A percentile compares a stretch with the other conserved stretches of the same genome.
phyloP scores from a whole-genome alignment of 2,329 filamentous ascomycete genomes.

The Fusarium illudens region DNA sequence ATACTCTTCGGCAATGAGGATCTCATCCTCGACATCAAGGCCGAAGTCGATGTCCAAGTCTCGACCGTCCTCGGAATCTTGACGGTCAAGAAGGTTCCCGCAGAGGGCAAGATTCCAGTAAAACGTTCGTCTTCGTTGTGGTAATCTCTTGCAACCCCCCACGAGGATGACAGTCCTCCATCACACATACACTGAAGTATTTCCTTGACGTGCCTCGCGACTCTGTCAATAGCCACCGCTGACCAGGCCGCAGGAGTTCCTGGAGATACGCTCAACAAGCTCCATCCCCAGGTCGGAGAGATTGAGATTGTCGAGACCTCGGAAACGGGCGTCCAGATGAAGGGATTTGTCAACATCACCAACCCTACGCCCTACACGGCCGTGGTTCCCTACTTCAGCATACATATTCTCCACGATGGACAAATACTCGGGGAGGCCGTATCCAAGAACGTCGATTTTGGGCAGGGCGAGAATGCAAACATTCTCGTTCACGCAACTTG shows the following conservation, averaged over 20 bases:
- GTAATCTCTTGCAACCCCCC: slow-evolving; percentile 43
- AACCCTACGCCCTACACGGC: slow-evolving; percentile 92
- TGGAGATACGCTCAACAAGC: slow-evolving; percentile 57
- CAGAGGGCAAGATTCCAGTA: slow-evolving; percentile 84
- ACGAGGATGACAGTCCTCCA: slow-evolving; percentile 38
- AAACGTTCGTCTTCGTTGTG: slow-evolving; percentile 83
- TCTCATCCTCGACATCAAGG: slow-evolving; percentile 78
- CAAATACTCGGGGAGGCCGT: slow-evolving; percentile 79
- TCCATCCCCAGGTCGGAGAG: slow-evolving; percentile 72
- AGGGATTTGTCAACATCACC: slow-evolving; percentile 80
- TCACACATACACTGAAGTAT: slow-evolving; percentile 42
- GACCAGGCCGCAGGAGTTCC: slow-evolving; percentile 63
- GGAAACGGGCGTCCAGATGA: slow-evolving; percentile 72
- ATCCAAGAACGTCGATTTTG: slow-evolving; percentile 69
- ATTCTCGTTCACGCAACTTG: slow-evolving; percentile 75
- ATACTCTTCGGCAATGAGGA: slow-evolving; percentile 77
- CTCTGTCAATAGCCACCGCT: slow-evolving; percentile 41
- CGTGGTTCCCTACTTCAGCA: slow-evolving; percentile 78
- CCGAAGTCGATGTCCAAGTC: slow-evolving; percentile 83
- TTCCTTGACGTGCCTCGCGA: slow-evolving; percentile 41
- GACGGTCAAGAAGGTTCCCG: slow-evolving; percentile 83
- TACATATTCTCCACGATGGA: slow-evolving; percentile 78
- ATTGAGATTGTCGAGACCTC: slow-evolving; percentile 79
- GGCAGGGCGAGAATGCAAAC: slow-evolving; percentile 75
- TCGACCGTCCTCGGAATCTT: slow-evolving; percentile 83